These are phyloP conservation scores for Starmera pachycereana DNA, from an alignment of 805 yeast genomes.

Conservation along the genomic window DNA sequence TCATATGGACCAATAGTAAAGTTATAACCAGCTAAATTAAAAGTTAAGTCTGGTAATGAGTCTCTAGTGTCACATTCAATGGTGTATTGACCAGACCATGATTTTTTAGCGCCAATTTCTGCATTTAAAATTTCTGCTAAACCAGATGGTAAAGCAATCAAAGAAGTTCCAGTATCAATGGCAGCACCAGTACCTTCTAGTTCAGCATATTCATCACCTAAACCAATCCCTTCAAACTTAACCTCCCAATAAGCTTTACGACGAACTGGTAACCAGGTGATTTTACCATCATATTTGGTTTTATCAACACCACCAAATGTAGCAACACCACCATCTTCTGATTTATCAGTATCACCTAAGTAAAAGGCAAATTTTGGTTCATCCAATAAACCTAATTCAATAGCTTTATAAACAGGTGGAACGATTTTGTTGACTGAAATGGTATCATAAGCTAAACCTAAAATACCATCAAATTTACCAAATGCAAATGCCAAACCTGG, in stretches of 20 bases:
- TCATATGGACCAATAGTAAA: conserved; percentile 86
- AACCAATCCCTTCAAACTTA: conserved; percentile 76
- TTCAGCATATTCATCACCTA: conserved; percentile 87
- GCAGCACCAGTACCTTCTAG: conserved; percentile 88
- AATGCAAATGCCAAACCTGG: conserved; percentile 98
- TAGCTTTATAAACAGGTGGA: conserved; percentile 91
- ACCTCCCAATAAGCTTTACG: conserved; percentile 99
- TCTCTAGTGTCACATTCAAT: conserved; percentile 85
- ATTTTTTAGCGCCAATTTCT: conserved; percentile 93
- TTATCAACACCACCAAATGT: conserved; percentile 93
- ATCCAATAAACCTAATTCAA: conserved; percentile 72
- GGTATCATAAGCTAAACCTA: conserved; percentile 89
- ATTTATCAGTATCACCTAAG: conserved; percentile 67
- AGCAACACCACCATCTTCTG: conserved; percentile 78
- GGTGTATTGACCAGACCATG: conserved; percentile 96
- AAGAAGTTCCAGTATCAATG: conserved; percentile 96
- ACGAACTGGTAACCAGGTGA: conserved; percentile 95
- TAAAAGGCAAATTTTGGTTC: conserved; percentile 81
- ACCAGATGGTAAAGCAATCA: conserved; percentile 89
- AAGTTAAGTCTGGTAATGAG: conserved; percentile 81
- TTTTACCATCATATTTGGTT: conserved; percentile 65
- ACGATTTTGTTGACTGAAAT: conserved; percentile 83
- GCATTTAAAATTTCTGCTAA: conserved; percentile 92
- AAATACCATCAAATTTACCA: conserved; percentile 96
- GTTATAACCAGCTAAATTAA: conserved; percentile 82